Evolutionary conservation across 2,329 filamentous ascomycete species (phyloP).

Genomic region (Cordyceps cateniannulata): DNA sequence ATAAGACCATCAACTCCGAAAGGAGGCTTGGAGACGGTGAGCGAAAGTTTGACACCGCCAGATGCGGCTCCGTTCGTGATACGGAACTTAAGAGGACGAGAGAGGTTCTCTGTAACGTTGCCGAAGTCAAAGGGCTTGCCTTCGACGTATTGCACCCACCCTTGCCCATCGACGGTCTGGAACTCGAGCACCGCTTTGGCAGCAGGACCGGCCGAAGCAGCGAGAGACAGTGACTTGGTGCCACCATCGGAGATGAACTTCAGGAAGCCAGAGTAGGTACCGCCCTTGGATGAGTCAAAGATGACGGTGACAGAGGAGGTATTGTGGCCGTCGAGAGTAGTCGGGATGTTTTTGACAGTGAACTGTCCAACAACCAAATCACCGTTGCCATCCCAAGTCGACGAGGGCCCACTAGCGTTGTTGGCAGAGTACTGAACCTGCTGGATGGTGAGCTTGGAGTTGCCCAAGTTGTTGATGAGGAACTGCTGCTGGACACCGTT

Average conservation of each 20-base stretch:
- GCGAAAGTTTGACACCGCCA: constrained; percentile 40
- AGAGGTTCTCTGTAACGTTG: constrained; percentile 46
- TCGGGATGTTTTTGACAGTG: constrained; percentile 40
- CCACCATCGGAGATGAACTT: constrained; percentile 43
- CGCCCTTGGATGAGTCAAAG: constrained; percentile 40
- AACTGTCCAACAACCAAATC: constrained; percentile 40
- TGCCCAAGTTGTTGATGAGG: constrained; percentile 44
- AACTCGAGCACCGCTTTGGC: constrained; percentile 48
- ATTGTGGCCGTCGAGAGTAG: constrained; percentile 33
- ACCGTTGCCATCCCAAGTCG: constrained; percentile 28
- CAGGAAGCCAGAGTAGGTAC: constrained; percentile 44
- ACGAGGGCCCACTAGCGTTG: constrained; percentile 39
- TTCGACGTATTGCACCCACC: constrained; percentile 42
- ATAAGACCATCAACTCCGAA: constrained; percentile 50
- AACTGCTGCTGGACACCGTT: constrained; percentile 36
- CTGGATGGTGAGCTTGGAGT: constrained; percentile 35
- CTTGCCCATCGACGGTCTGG: constrained; percentile 41
- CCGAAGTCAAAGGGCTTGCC: constrained; percentile 46
- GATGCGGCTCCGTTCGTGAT: constrained; percentile 44
- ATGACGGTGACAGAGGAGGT: constrained; percentile 35
- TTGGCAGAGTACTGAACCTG: constrained; percentile 37
- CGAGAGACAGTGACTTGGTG: constrained; percentile 38
- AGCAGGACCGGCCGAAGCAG: constrained; percentile 41
- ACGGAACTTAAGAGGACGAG: constrained; percentile 41
- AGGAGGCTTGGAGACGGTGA: constrained; percentile 56